Percentiles rank a stretch among this genome's conserved stretches.
phyloP scores from a whole-genome alignment of 176 grass and related monocot genomes.

The Guadua angustifolia region DNA sequence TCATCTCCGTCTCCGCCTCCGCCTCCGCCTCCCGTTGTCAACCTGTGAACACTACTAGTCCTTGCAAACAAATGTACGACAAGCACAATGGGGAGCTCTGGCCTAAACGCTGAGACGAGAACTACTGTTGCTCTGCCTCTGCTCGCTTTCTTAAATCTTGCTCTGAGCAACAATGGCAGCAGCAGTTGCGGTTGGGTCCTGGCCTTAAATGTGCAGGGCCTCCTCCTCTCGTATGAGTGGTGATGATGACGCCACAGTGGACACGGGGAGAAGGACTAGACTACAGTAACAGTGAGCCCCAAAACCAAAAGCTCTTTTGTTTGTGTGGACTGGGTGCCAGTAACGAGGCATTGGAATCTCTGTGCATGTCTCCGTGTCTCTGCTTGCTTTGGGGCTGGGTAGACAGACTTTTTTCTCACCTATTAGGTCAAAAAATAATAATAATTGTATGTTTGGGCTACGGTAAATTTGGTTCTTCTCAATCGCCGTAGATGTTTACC shows the following conservation, averaged over 20 bases:
- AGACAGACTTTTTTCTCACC: too few relatives aligned
- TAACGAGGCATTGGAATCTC: constrained; percentile 12
- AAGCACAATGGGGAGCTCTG: neutral
- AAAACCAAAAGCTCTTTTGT: constrained; percentile 11
- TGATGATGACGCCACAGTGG: too few relatives aligned
- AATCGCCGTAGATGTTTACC: too few relatives aligned
- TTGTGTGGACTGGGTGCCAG: neutral
- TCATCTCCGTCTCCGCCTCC: neutral
- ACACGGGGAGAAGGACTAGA: too few relatives aligned
- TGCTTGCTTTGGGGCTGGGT: neutral
- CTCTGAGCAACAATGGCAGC: neutral
- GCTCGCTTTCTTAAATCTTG: neutral
- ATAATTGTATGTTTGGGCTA: too few relatives aligned
- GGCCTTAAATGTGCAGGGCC: neutral
- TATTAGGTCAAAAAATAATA: too few relatives aligned
- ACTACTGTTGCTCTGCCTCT: neutral
- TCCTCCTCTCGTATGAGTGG: neutral
- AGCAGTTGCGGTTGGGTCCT: neutral
- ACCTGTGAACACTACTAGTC: neutral
- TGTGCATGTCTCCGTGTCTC: neutral
- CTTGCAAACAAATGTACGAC: neutral
- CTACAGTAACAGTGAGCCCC: neutral
- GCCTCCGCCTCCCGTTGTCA: neutral
- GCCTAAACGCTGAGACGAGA: neutral
- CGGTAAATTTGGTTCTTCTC: too few relatives aligned